Percentiles rank a stretch among this genome's conserved stretches.
Conservation (phyloP, 2,329 filamentous ascomycete species). For the Metarhizium sp. region DNA sequence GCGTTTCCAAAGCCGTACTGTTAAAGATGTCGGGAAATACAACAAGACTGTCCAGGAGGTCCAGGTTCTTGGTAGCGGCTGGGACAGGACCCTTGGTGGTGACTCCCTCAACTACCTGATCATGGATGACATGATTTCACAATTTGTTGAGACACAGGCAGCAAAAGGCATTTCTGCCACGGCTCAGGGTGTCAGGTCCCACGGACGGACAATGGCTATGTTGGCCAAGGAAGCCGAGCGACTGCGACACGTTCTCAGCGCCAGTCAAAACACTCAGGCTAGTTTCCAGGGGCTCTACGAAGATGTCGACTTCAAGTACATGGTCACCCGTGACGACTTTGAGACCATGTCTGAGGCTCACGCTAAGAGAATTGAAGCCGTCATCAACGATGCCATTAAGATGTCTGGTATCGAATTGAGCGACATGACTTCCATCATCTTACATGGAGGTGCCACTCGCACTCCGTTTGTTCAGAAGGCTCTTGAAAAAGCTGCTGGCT, state of each 20-base stretch:
- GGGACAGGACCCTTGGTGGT: conserved; percentile 83
- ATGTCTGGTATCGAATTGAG: conserved; percentile 61
- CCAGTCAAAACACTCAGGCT: conserved; percentile 72
- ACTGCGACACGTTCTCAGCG: conserved; percentile 80
- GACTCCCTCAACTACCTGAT: conserved; percentile 84
- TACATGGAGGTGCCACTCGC: conserved; percentile 82
- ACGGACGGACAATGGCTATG: conserved; percentile 81
- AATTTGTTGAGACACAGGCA: conserved; percentile 63
- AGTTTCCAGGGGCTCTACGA: conserved; percentile 87
- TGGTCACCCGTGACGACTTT: conserved; percentile 70
- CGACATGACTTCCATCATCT: conserved; percentile 82
- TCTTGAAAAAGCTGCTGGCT: conserved; percentile 66
- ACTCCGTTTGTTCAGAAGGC: conserved; percentile 92
- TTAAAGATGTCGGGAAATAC: conserved; percentile 86
- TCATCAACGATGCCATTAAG: conserved; percentile 66
- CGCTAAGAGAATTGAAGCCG: conserved; percentile 56
- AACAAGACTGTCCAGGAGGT: conserved; percentile 98
- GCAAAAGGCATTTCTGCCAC: conserved; percentile 57
- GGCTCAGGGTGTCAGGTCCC: conserved; percentile 53
- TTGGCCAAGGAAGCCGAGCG: conserved; percentile 89
- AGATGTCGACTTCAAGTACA: conserved; percentile 89
- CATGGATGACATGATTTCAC: conserved; percentile 75
- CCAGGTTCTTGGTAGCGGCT: conserved; percentile 76
- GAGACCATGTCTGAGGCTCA: conserved; percentile 66
- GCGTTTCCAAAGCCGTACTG: conserved; percentile 76